Evolutionary conservation across 1,284 basidiomycete species (phyloP).

Genomic region (Moesziomyces sp.): DNA sequence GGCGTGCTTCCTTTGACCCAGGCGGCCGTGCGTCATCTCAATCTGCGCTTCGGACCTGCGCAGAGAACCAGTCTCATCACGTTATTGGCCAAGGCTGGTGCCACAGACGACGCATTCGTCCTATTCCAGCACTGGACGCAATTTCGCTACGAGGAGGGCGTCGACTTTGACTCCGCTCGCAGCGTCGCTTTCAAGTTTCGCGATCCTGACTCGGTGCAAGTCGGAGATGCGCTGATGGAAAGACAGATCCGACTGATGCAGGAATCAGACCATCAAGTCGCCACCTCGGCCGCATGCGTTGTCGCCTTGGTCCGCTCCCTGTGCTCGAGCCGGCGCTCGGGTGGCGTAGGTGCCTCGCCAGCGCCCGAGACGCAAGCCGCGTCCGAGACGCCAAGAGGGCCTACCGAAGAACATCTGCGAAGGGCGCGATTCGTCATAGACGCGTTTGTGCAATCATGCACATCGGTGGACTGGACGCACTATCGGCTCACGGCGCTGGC

Average conservation of each 20-base stretch:
- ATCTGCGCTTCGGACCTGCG: slow-evolving; percentile 11
- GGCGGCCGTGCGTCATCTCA: slow-evolving; percentile 16
- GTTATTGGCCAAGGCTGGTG: slow-evolving; percentile 18
- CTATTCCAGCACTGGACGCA: slow-evolving; percentile 39
- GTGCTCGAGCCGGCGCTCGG: neutral
- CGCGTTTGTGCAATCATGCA: slow-evolving; percentile 21
- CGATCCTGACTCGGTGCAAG: neutral
- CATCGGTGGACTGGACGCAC: slow-evolving; percentile 38
- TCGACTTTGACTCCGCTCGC: neutral
- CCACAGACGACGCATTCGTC: slow-evolving; percentile 28
- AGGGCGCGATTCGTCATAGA: slow-evolving; percentile 34
- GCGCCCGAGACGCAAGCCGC: neutral
- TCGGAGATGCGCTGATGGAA: slow-evolving; percentile 27
- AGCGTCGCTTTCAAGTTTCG: slow-evolving; percentile 2
- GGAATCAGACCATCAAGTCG: slow-evolving; percentile 10
- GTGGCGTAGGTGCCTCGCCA: too few relatives aligned
- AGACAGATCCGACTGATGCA: slow-evolving; percentile 36
- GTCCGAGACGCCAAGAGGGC: neutral
- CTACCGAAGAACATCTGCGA: slow-evolving; percentile 4
- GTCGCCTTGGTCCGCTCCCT: slow-evolving; percentile 20
- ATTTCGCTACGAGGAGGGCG: slow-evolving; percentile 14
- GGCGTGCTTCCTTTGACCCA: slow-evolving; percentile 29
- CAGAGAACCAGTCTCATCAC: slow-evolving; percentile 14
- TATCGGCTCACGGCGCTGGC: slow-evolving; percentile 37
- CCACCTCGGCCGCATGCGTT: slow-evolving; percentile 15